Conservation (phyloP, 2,329 filamentous ascomycete genomes). For the Geosmithia flava region DNA sequence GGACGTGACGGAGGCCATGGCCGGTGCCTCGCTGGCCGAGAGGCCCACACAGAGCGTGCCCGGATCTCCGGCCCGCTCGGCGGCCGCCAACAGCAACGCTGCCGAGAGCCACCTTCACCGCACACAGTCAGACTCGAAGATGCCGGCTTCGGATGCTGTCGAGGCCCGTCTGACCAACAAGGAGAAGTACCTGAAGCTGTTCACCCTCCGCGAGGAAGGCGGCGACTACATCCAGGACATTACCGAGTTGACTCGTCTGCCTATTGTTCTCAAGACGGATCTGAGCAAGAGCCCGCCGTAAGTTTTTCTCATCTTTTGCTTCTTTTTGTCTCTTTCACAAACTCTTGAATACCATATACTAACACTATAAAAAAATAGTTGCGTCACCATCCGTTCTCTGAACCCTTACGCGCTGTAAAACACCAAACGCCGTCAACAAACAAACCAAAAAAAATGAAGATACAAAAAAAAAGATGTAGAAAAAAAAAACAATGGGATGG, state of each 20-base stretch:
- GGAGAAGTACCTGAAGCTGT: constrained; percentile 89
- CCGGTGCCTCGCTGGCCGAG: constrained; percentile 78
- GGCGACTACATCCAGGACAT: constrained; percentile 98
- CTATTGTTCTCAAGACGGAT: constrained; percentile 97
- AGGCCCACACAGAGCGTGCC: constrained; percentile 93
- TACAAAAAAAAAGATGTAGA: no score
- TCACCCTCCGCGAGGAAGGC: constrained; percentile 80
- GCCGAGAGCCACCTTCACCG: constrained; percentile 60
- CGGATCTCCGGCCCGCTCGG: constrained; percentile 69
- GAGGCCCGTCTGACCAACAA: constrained; percentile 81
- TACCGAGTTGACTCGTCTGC: constrained; percentile 91
- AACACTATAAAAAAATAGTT: constrained; percentile 32
- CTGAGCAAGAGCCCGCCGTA: constrained; percentile 98
- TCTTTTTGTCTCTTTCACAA: background rate
- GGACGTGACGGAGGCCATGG: constrained; percentile 81
- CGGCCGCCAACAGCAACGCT: constrained; percentile 32
- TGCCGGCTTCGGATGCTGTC: constrained; percentile 42
- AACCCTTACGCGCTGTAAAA: constrained; percentile 60
- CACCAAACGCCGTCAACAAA: no score
- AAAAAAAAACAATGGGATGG: no score
- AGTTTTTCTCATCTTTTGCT: constrained; percentile 24
- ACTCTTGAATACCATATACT: no score
- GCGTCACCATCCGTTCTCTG: constrained; percentile 70
- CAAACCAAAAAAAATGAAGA: background rate
- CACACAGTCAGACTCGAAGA: constrained; percentile 85